Base-by-base conservation (phyloP, 192 early-diverging fungal genomes). In the Dissophora ornata region DNA sequence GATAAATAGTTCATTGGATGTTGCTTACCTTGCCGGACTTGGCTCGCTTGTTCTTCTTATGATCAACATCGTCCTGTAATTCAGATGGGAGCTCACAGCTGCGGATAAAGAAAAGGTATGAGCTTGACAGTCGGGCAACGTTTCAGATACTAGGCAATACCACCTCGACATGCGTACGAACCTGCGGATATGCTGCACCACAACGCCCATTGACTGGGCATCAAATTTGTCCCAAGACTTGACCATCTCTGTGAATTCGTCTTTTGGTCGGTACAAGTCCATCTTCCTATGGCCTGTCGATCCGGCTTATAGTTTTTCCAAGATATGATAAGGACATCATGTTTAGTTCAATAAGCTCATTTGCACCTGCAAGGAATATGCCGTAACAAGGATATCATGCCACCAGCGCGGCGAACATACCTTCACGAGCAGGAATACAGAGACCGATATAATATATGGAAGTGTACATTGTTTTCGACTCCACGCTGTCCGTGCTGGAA, bases 391-490 rank as follows among this genome's bases (percentile, higher is more conserved):
- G n/a, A n/a, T n/a, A n/a, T n/a, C n/a, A n/a, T n/a, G n/a, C n/a
- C n/a, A n/a, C n/a, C n/a, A 71, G 32, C 15, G 3, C 49, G 24
- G 25, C 6, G 18, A 15, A 58, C 42, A 28, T 75, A 82, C 84
- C 80, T 69, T 86, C 71, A 58, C 85, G 87, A 22, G 86, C 80
- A 34, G 85, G 83, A 26, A 96, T 84, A 30, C 81, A 69, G 16
- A 99, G 69, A 2, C 96, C 97, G 74, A 99, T 87, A 69, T 98
- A 98, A 69, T 97, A 97, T 15, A 88, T 88, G 5, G 95, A 92
- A 3, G 92, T 92, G 60, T 88, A 90, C 16, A 94, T 80, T 12
- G 80, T 79, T 19, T 62, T 61, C 19, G 78, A 44, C 25, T 71
- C 80, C 0, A 30, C 38, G 66, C 68, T 10, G 42, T 56, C 30